Evolutionary conservation across 2,329 filamentous ascomycete species (phyloP).

Genomic region (Fusarium continuum): DNA sequence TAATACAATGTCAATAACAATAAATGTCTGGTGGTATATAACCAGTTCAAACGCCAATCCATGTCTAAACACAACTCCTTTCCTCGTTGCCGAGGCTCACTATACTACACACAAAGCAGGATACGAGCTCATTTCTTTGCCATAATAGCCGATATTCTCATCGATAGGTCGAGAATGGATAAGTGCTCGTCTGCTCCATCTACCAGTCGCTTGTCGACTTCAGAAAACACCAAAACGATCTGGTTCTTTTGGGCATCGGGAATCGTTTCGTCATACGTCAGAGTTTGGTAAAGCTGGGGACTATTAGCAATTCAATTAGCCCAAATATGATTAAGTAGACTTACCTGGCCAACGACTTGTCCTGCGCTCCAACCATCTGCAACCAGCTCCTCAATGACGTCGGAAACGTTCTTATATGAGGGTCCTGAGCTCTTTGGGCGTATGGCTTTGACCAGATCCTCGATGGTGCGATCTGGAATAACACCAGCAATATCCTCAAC

Average conservation of each 20-base stretch:
- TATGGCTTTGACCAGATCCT: slow-evolving; percentile 76
- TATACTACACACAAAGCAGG: background rate
- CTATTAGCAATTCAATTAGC: slow-evolving; percentile 6
- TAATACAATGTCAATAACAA: slow-evolving; percentile 17
- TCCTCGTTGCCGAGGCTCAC: slow-evolving; percentile 19
- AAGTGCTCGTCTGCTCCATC: slow-evolving; percentile 97
- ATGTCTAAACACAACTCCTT: slow-evolving; percentile 39
- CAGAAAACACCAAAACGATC: slow-evolving; percentile 89
- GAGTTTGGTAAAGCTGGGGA: slow-evolving; percentile 76
- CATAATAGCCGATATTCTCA: slow-evolving; percentile 82
- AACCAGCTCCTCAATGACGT: slow-evolving; percentile 87
- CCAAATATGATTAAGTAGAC: slow-evolving; percentile 18
- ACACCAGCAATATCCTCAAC: slow-evolving; percentile 97
- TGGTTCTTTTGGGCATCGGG: slow-evolving; percentile 88
- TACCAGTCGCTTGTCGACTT: slow-evolving; percentile 91
- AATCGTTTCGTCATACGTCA: slow-evolving; percentile 86
- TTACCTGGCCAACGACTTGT: slow-evolving; percentile 83
- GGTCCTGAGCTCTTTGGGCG: slow-evolving; percentile 72
- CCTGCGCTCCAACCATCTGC: slow-evolving; percentile 97
- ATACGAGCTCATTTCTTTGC: slow-evolving; percentile 51
- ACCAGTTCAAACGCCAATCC: slow-evolving; percentile 39
- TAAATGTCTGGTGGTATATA: slow-evolving; percentile 28
- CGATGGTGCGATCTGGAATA: slow-evolving; percentile 80
- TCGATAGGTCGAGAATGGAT: slow-evolving; percentile 83
- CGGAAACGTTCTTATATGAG: slow-evolving; percentile 78